Evolutionary conservation across 2,329 filamentous ascomycete genomes (phyloP), one percentile per base, ranked within the genome.

Genomic region (Colletotrichum simmondsii): DNA sequence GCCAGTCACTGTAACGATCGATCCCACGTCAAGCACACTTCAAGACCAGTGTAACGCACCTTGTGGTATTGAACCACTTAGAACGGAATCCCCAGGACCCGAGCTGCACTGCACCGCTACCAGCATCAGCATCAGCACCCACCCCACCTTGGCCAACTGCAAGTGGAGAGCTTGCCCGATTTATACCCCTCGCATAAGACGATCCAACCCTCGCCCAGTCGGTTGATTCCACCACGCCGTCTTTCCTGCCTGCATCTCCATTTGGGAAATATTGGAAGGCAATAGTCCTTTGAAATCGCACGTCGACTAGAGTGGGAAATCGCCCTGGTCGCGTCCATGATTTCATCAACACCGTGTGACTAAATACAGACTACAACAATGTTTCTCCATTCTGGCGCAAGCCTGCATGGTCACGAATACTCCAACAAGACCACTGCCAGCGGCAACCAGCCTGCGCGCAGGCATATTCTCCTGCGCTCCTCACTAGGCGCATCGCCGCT

Each of bases 391-490:
- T 85, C 88, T 22, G 89, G 88, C 58, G 89, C 89, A 62, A 87
- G 88, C 80, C 83, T 91, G 24, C 89, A 91, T 77, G 89, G 89
- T 79, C 89, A 91, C 78, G 88, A 91, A 78, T 91, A 88, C 76
- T 89, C 88, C 35, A 80, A 81, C 69, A 80, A 81, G 57, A 77
- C 80, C 66, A 70, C 80, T 28, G 76, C 80, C 49, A 72, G 59
- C 26, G 63, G 24, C 24, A 77, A 78, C 52, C 75, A 80, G 67
- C 81, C 79, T 74, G 79, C 80, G 53, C 77, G 79, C 28, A 79
- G 77, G 74, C 83, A 82, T 53, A 78, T 82, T n/a, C 81, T 87
- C 6, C 75, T 88, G 46, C 82, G 83, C 65, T 85, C 86, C 5
- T 81, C 85, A 37, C 79, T 86, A 54, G 79, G 83, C 2, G 59